Percentiles rank a stretch among this genome's conserved stretches.
These are phyloP conservation scores for Thalia dealbata DNA, from an alignment of 176 grass and related monocot species.

Conservation along the genomic window DNA sequence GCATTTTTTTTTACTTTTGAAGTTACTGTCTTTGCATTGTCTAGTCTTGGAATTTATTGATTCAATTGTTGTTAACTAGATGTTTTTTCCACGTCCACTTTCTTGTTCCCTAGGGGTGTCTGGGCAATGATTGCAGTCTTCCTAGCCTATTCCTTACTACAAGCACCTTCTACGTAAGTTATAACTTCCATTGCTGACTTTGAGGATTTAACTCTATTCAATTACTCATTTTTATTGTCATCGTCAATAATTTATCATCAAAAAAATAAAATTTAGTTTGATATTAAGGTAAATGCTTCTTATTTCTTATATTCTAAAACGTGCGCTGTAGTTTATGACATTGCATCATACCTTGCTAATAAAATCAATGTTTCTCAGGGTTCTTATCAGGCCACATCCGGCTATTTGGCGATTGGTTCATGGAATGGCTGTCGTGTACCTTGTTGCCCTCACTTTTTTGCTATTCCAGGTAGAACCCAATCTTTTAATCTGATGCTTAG, in stretches of 20 bases:
- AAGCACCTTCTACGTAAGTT: constrained; percentile 98
- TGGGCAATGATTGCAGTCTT: constrained; percentile 95
- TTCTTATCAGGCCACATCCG: constrained; percentile 96
- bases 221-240: neutral
- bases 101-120: constrained; percentile 48
- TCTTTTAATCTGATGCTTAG: neutral
- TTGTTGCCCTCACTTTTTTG: constrained; percentile 90
- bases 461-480: constrained; percentile 84
- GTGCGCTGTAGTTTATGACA: neutral
- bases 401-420: constrained; percentile 97
- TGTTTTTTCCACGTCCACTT: neutral
- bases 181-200: neutral
- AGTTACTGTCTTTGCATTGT: neutral
- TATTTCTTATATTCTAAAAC: neutral
- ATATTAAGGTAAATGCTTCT: no score
- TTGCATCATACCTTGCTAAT: neutral
- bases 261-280: no score
- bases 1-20: neutral
- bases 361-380: constrained; percentile 30
- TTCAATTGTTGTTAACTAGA: neutral
- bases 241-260: no score
- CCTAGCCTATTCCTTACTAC: constrained; percentile 95
- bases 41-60: neutral
- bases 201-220: neutral
- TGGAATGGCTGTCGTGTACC: constrained; percentile 91